A percentile compares a stretch with the other conserved stretches of the same genome.
Evolutionary conservation across 2,329 filamentous ascomycete species (phyloP).

Genomic region (Canariomyces notabilis): DNA sequence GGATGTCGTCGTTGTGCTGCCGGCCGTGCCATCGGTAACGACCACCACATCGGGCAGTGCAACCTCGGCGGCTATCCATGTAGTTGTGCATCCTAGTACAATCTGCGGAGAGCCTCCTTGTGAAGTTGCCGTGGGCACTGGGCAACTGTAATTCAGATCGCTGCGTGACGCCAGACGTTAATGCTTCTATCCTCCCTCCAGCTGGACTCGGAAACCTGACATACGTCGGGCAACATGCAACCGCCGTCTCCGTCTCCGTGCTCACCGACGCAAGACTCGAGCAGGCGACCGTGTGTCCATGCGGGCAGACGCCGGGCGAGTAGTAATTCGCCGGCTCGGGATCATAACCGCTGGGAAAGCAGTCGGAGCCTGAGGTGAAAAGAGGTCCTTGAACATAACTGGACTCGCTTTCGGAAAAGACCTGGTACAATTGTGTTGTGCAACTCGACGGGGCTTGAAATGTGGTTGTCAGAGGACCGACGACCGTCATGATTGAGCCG

Average conservation of each 20-base stretch:
- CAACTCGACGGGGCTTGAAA: conserved; percentile 26
- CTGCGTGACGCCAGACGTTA: conserved; percentile 8
- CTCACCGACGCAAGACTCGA: conserved; percentile 18
- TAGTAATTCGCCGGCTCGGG: conserved; percentile 25
- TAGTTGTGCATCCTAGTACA: conserved; percentile 24
- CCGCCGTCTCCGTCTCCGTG: conserved; percentile 25
- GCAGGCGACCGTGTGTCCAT: conserved; percentile 27
- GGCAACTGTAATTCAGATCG: conserved; percentile 23
- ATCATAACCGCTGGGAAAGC: conserved; percentile 26
- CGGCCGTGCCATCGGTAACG: conserved; percentile 17
- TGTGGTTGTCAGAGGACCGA: conserved; percentile 29
- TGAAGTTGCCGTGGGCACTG: background rate
- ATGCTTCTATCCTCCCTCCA: background rate
- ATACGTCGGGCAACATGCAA: conserved; percentile 27
- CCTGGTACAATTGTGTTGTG: conserved; percentile 25
- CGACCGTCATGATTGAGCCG: conserved; percentile 22
- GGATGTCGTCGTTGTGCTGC: conserved; percentile 8
- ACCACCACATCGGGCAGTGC: conserved; percentile 20
- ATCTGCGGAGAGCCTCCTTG: background rate
- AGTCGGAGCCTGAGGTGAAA: conserved; percentile 20
- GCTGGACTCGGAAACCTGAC: conserved; percentile 1
- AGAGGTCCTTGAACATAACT: conserved; percentile 27
- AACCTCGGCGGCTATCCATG: conserved; percentile 15
- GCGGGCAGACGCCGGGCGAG: conserved; percentile 26
- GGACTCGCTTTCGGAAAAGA: conserved; percentile 18